phyloP scores from a whole-genome alignment of 139 green algal genomes.

The Tetraselmis chui region DNA sequence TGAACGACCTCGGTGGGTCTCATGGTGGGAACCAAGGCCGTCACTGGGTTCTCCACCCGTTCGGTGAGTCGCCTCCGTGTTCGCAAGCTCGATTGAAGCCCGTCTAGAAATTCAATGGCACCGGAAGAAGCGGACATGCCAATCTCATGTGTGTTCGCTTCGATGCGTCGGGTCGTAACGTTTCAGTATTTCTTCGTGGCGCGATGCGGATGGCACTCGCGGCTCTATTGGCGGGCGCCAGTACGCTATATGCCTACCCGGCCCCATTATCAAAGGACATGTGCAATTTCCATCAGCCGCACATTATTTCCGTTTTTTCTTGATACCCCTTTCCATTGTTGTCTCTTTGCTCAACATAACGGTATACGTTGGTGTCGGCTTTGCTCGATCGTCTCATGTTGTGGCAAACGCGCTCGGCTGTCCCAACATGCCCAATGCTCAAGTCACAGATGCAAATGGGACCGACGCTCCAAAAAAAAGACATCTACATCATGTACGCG shows the following conservation, averaged over 20 bases:
- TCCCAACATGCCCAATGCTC: slow-evolving; percentile 80
- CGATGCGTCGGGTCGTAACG: no score
- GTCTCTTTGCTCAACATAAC: no score
- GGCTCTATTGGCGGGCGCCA: slow-evolving; percentile 91
- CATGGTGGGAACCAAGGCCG: slow-evolving; percentile 54
- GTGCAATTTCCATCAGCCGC: slow-evolving; percentile 12
- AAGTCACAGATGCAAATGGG: slow-evolving; percentile 52
- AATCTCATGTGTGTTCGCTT: no score
- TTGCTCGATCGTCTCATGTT: slow-evolving; percentile 42
- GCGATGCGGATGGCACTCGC: slow-evolving; percentile 66
- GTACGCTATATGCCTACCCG: slow-evolving; percentile 91
- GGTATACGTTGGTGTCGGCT: no score
- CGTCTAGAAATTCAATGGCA: not conserved
- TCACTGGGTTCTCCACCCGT: slow-evolving; percentile 93
- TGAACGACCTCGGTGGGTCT: slow-evolving; percentile 68
- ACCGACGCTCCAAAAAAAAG: not conserved
- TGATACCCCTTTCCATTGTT: no score
- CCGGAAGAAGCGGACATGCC: not conserved
- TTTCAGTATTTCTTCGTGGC: no score
- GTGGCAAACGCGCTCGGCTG: slow-evolving; percentile 88
- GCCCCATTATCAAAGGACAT: slow-evolving; percentile 69
- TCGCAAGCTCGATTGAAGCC: not conserved
- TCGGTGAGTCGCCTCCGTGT: slow-evolving; percentile 23
- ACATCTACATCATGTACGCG: no score
- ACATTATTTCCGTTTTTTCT: no score